Base-by-base conservation (phyloP, 345 rosid species). In the Syzygium oleosum region DNA sequence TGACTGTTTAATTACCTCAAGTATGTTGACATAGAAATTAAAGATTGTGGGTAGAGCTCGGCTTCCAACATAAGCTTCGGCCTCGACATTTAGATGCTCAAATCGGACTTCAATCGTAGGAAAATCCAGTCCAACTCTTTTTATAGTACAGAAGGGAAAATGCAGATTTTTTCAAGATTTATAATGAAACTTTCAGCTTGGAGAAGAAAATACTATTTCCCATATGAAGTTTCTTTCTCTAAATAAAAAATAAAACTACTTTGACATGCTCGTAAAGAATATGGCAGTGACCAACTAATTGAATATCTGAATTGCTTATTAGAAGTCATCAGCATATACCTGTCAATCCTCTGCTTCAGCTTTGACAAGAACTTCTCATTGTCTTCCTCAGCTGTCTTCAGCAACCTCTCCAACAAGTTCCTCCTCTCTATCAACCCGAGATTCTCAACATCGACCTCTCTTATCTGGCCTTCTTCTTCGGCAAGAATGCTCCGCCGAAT, bases 51-150 rank as follows among this genome's bases (percentile, higher is more conserved):
- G 97, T 77, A 93, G 87, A 77, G 95, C 95, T 90, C 96, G 91
- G 77, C 94, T 84, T 85, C 97, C 95, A 9, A 92, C 91, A 89
- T 94, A 90, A 85, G 97, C 94, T 89, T 94, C 93, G 8, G 95
- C 95, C 86, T 95, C 93, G 6, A 95, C 92, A 85, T 90, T 93
- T 11, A 97, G 54, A 91, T 94, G 94, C 91, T 97, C 95, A 34
- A 95, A 96, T 89, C 97, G 92, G 21, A 97, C 99, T 92, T 97
- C 98, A 87, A 97, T 96, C 0, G 96, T 95, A 38, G 99, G 98
- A 88, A 96, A 89, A 68, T 96, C 97, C 17, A 97, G 91, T 85
- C 97, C 98, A 86, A 97, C 98, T 88, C 99, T 96, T 93, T 17
- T 29, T 86, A 84, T n/a, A 51, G 85, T 31, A 25, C 27, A 84